Evolutionary conservation across 768 basidiomycete species (phyloP).

Genomic region (Phylloporus arenicola): DNA sequence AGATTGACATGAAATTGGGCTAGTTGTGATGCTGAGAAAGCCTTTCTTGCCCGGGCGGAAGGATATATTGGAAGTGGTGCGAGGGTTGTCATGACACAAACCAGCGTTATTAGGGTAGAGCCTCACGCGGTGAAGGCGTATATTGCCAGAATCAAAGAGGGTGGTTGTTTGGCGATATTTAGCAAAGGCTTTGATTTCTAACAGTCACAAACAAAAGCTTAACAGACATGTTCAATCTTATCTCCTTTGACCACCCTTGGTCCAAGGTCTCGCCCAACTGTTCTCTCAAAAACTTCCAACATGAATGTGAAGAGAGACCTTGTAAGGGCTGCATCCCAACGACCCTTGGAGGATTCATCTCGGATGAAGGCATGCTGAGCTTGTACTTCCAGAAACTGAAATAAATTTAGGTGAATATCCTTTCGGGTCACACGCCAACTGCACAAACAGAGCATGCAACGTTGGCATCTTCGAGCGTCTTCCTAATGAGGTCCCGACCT

Average conservation of each 20-base stretch:
- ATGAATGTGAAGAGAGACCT: constrained; percentile 75
- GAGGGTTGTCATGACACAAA: constrained; percentile 24
- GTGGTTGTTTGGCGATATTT: constrained; percentile 8
- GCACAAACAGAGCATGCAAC: constrained; percentile 63
- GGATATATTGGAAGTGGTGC: constrained; percentile 52
- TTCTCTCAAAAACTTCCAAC: constrained; percentile 92
- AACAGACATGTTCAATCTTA: constrained; percentile 76
- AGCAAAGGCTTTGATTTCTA: constrained; percentile 4
- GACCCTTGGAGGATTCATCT: constrained; percentile 85
- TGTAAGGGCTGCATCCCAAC: constrained; percentile 93
- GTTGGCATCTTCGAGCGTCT: constrained; percentile 74
- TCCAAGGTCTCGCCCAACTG: constrained; percentile 80
- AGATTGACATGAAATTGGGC: constrained; percentile 45
- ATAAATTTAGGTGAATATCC: constrained; percentile 3
- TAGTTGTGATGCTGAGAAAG: constrained; percentile 48
- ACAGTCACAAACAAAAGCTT: constrained; percentile 6
- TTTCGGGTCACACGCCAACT: neutral
- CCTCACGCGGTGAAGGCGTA: neutral
- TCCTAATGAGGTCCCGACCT: constrained; percentile 82
- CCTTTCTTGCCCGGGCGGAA: constrained; percentile 41
- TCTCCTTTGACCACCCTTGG: constrained; percentile 43
- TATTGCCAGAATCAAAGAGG: neutral
- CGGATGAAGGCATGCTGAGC: constrained; percentile 97
- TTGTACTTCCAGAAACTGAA: constrained; percentile 88
- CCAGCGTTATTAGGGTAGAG: neutral